Conservation (phyloP, 371 early-diverging fungal genomes). For the Mortierella sp. region DNA sequence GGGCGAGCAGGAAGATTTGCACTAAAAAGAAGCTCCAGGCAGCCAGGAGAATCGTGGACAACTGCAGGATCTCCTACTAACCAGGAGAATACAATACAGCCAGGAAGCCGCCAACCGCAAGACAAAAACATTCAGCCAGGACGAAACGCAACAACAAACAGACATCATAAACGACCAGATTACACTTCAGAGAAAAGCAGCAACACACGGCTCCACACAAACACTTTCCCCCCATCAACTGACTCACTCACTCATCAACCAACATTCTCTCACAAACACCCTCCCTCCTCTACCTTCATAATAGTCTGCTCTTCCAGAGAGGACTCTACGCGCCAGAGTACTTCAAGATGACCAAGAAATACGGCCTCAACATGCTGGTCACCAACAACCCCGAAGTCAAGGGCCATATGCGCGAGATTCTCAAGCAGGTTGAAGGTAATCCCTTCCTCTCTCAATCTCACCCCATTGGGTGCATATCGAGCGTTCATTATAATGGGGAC, state of each 20-base stretch:
- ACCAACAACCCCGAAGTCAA: conserved; percentile 81
- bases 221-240: too few species aligned
- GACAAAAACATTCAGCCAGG: not conserved
- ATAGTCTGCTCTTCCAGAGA: conserved; percentile 90
- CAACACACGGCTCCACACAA: too few species aligned
- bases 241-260: not conserved
- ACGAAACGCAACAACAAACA: not conserved
- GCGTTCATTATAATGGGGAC: not conserved
- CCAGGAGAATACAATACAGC: not conserved
- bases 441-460: too few species aligned
- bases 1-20: not conserved
- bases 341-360: conserved; percentile 84
- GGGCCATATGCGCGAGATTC: conserved; percentile 80
- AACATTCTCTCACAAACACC: not conserved
- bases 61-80: too few species aligned
- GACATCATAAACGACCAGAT: not conserved
- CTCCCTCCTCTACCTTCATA: not conserved
- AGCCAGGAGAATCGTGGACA: too few species aligned
- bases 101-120: not conserved
- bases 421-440: conserved; percentile 82
- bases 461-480: too few species aligned
- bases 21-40: not conserved
- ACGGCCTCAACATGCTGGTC: conserved; percentile 84
- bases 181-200: too few species aligned
- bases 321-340: conserved; percentile 91